phyloP scores from a whole-genome alignment of 352 stramenopile species.

The Globisporangium iwayamae region DNA sequence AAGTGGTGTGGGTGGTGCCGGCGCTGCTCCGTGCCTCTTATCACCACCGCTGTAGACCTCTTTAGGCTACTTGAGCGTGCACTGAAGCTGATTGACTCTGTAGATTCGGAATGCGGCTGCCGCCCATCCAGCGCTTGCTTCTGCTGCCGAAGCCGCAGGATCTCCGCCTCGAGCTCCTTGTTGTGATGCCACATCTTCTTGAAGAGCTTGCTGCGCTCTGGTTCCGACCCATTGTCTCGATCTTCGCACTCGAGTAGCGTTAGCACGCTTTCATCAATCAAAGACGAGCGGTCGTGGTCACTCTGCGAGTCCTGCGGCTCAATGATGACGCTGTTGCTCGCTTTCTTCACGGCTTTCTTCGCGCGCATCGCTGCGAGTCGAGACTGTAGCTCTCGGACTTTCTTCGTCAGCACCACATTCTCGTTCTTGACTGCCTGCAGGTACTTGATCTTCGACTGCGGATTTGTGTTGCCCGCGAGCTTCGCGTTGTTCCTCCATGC shows the following conservation, averaged over 20 bases:
- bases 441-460: slow-evolving; percentile 74
- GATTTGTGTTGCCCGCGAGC: slow-evolving; percentile 58
- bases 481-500: slow-evolving; percentile 57
- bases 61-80: background rate
- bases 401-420: slow-evolving; percentile 42
- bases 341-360: slow-evolving; percentile 10
- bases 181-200: slow-evolving; percentile 46
- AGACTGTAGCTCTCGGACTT: slow-evolving; percentile 57
- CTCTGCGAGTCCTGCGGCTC: slow-evolving; percentile 15
- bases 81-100: background rate
- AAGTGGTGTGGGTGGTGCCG: background rate
- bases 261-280: slow-evolving; percentile 21
- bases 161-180: slow-evolving; percentile 43
- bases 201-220: slow-evolving; percentile 40
- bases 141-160: slow-evolving; percentile 41
- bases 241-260: slow-evolving; percentile 18
- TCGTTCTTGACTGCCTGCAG: slow-evolving; percentile 67
- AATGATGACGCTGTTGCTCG: background rate
- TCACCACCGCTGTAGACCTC: background rate
- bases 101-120: slow-evolving; percentile 2
- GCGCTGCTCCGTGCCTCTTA: background rate
- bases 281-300: slow-evolving; percentile 10
- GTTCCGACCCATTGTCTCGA: slow-evolving; percentile 20
- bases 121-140: slow-evolving; percentile 18
- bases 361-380: slow-evolving; percentile 27